Evolutionary conservation across 208 protist species (phyloP).

Genomic region (Acanthamoeba quina): DNA sequence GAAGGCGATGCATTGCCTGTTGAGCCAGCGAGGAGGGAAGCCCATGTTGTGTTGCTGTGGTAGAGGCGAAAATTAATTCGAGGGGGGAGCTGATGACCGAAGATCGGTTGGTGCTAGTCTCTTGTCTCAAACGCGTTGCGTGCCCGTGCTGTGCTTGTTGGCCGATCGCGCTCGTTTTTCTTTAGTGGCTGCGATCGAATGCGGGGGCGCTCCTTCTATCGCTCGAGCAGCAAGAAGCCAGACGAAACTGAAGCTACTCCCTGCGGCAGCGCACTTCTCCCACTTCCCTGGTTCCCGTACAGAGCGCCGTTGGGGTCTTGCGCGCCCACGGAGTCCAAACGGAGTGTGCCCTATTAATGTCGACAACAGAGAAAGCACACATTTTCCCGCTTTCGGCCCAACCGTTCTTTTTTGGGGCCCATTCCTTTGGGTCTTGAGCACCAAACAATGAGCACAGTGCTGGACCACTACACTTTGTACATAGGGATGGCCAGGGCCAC

Average conservation of each 20-base stretch:
- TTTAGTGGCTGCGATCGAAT: not conserved
- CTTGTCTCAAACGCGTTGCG: no score
- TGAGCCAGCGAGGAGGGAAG: constrained; percentile 51
- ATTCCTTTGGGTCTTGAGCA: no score
- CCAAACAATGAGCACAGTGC: no score
- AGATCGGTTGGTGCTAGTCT: no score
- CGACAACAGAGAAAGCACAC: not conserved
- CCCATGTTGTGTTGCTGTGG: not conserved
- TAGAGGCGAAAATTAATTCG: not conserved
- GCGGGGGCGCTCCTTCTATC: not conserved
- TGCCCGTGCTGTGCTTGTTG: not conserved
- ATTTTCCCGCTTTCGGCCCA: not conserved
- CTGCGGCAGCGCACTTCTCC: constrained; percentile 13
- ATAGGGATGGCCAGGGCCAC: no score
- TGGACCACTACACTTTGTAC: no score
- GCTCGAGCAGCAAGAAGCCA: not conserved
- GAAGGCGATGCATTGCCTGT: constrained; percentile 70
- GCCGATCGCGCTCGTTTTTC: not conserved
- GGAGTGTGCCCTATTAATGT: not conserved
- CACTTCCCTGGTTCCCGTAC: not conserved
- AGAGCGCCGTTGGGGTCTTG: not conserved
- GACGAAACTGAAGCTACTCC: not conserved
- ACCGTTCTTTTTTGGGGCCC: no score
- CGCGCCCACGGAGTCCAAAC: constrained; percentile 22
- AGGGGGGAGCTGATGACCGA: not conserved